A percentile compares a stretch with the other conserved stretches of the same genome.
Evolutionary conservation across 2,329 filamentous ascomycete species (phyloP).

Genomic region (Claviceps cyperi): DNA sequence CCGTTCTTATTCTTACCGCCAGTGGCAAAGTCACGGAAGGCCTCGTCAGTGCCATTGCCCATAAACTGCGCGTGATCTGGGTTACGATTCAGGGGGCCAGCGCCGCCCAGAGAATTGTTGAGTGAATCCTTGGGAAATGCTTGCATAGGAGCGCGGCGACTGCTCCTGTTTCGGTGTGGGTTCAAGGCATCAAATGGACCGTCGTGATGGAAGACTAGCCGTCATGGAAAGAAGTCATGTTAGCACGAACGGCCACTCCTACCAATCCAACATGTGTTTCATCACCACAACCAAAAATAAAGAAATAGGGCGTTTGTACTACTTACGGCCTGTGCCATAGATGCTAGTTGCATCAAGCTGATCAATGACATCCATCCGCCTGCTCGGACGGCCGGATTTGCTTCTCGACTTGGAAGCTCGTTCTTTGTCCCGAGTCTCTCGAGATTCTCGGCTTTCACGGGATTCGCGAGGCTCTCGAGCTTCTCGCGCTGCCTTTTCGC

Average conservation of each 20-base stretch:
- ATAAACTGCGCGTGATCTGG: slow-evolving; percentile 82
- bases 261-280: background rate
- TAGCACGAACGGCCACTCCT: no score
- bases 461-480: slow-evolving; percentile 15
- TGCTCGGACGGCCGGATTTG: slow-evolving; percentile 31
- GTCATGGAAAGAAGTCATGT: background rate
- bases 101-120: slow-evolving; percentile 82
- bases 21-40: slow-evolving; percentile 66
- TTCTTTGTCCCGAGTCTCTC: slow-evolving; percentile 30
- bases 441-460: slow-evolving; percentile 31
- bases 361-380: slow-evolving; percentile 77
- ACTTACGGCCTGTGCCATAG: slow-evolving; percentile 79
- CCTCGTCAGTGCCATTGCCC: slow-evolving; percentile 66
- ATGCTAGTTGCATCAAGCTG: slow-evolving; percentile 93
- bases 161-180: slow-evolving; percentile 79
- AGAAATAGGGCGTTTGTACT: background rate
- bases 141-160: slow-evolving; percentile 80
- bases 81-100: slow-evolving; percentile 67
- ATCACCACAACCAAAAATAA: no score
- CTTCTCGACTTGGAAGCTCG: slow-evolving; percentile 28
- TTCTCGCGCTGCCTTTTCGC: slow-evolving; percentile 9
- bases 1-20: slow-evolving; percentile 17
- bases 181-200: slow-evolving; percentile 95
- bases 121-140: slow-evolving; percentile 85
- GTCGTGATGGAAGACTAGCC: slow-evolving; percentile 85